Base-by-base conservation (phyloP, 768 basidiomycete species). In the Rhodocollybia butyracea region DNA sequence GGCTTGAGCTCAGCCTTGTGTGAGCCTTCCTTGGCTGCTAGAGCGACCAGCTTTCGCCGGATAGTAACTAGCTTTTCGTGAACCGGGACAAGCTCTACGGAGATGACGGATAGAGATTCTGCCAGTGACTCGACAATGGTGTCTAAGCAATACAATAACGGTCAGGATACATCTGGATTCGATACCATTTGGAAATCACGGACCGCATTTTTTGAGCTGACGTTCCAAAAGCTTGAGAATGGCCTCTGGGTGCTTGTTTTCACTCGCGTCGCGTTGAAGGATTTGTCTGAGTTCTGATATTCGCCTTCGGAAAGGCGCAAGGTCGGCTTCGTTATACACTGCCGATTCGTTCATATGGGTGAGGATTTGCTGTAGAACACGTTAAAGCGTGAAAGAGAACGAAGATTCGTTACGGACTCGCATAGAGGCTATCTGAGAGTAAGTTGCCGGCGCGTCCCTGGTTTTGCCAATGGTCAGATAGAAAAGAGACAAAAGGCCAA, bases 401-500 rank as follows among this genome's bases (percentile, higher is more conserved):
- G 52, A 40, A 40, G 30, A 56, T 51, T 39, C 51, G 41, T 55
- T 51, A 86, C 94, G 81, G 65, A 98, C 94, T 72, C 90, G 77
- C 88, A 99, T 97, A 57, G 89, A 94, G 36, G 94, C 93, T 59
- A 98, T 86, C 65, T 98, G 97, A 59, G 91, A 93, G 70, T 97
- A 99, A 0, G 90, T 93, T 24, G 95, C 96, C 0, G 96, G 95
- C 10, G 88, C 88, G 70, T 98, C 95, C 61, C 87, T 85, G 38
- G 92, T 94, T 75, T 94, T 95, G 40, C 97, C 97, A 59, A 99
- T 94, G 34, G 95, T 97, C 63, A 99, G 85, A 77, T 94, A 99
- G 80, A 97, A 98, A 60, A 99, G 82, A 13, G 94, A 96, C 41
- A 99, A 82, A 46, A 99, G 80, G 65, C 84, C 88, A 75, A 98